These are phyloP conservation scores for Collybiopsis confluens DNA, from an alignment of 768 basidiomycete species.

Conservation along the genomic window DNA sequence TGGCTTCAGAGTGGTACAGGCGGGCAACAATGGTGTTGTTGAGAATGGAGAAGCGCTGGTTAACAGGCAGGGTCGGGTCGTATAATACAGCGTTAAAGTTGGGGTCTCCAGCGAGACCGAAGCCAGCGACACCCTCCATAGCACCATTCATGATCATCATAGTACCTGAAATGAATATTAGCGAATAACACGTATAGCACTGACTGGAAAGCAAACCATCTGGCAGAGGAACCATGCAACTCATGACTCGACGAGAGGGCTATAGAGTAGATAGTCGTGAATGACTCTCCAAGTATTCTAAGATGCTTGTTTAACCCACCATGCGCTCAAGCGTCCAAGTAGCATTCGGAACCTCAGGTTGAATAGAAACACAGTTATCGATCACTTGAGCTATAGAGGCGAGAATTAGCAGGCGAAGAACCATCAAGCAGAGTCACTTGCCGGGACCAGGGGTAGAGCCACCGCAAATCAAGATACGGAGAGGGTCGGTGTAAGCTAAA, in stretches of 20 bases:
- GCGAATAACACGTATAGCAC: slow-evolving; percentile 33
- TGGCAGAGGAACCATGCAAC: slow-evolving; percentile 60
- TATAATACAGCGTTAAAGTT: slow-evolving; percentile 66
- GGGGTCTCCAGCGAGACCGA: slow-evolving; percentile 62
- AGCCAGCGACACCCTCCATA: slow-evolving; percentile 65
- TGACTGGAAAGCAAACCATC: slow-evolving; percentile 41
- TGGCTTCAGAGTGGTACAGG: slow-evolving; percentile 67
- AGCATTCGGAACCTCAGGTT: slow-evolving; percentile 58
- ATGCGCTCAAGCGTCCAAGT: slow-evolving; percentile 76
- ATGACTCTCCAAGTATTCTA: neutral
- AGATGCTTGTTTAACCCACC: slow-evolving; percentile 33
- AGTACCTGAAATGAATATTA: slow-evolving; percentile 42
- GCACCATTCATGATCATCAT: slow-evolving; percentile 77
- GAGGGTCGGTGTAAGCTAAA: slow-evolving; percentile 59
- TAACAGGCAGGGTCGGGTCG: slow-evolving; percentile 56
- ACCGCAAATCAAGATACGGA: slow-evolving; percentile 71
- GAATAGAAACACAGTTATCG: slow-evolving; percentile 70
- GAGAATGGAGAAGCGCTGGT: slow-evolving; percentile 63
- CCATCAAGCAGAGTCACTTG: neutral
- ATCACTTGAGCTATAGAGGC: slow-evolving; percentile 27
- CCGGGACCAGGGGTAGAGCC: slow-evolving; percentile 62
- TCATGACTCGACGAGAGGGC: slow-evolving; percentile 74
- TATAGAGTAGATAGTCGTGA: slow-evolving; percentile 19
- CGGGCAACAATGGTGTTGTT: slow-evolving; percentile 67
- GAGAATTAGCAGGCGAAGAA: neutral